A percentile compares a stretch with the other conserved stretches of the same genome.
Evolutionary conservation across 2,329 filamentous ascomycete genomes (phyloP).

Genomic region (Cladophialophora bantiana): DNA sequence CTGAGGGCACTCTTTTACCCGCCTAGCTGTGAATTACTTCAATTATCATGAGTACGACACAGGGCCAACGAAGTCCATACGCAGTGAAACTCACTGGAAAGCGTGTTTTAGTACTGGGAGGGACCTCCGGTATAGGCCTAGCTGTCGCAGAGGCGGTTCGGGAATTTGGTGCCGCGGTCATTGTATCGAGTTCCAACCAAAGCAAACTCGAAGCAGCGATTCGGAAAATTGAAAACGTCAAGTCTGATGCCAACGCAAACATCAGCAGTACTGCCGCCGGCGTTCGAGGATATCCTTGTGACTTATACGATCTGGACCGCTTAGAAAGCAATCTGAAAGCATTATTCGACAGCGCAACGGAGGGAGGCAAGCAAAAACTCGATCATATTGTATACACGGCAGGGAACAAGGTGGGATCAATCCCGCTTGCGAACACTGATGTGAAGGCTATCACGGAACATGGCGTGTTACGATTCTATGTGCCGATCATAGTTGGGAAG

Average conservation of each 20-base stretch:
- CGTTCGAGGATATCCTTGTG: conserved; percentile 53
- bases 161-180: conserved; percentile 59
- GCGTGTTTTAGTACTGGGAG: conserved; percentile 60
- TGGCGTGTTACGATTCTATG: conserved; percentile 47
- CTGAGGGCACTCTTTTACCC: background rate
- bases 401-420: conserved; percentile 47
- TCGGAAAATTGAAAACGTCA: background rate
- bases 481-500: conserved; percentile 50
- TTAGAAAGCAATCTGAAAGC: conserved; percentile 51
- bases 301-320: conserved; percentile 48
- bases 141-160: conserved; percentile 59
- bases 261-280: too few relatives aligned
- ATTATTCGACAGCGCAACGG: conserved; percentile 51
- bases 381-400: conserved; percentile 62
- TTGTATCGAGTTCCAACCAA: conserved; percentile 61
- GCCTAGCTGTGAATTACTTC: conserved; percentile 7
- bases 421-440: conserved; percentile 43
- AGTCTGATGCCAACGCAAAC: background rate
- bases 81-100: conserved; percentile 53
- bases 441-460: conserved; percentile 43
- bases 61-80: conserved; percentile 27
- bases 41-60: background rate
- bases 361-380: conserved; percentile 43
- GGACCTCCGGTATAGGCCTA: conserved; percentile 61
- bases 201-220: conserved; percentile 50